Conservation (phyloP, 257 asterid genomes). For the Ehretia macrophylla region DNA sequence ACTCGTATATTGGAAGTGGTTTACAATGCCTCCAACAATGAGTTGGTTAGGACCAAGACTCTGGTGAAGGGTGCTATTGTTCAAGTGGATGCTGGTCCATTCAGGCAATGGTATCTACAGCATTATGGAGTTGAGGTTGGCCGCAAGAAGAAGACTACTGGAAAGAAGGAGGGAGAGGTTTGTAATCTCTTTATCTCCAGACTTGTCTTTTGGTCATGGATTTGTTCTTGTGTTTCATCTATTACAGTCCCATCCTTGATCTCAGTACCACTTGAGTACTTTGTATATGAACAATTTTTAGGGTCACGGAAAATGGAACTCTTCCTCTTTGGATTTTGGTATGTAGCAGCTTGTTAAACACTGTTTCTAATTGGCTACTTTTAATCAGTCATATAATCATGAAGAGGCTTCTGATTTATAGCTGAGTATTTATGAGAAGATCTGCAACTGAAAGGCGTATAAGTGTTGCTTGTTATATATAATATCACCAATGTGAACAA, state of each 20-base stretch:
- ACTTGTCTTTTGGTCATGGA: background rate
- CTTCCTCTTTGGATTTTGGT: too few relatives aligned
- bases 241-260: background rate
- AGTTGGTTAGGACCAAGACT: conserved; percentile 4
- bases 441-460: too few relatives aligned
- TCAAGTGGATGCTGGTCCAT: conserved; percentile 3
- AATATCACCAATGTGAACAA: too few relatives aligned
- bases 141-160: conserved; percentile 3
- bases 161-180: conserved; percentile 8
- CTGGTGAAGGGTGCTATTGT: conserved; percentile 3
- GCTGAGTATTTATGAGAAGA: too few relatives aligned
- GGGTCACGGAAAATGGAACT: too few relatives aligned
- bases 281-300: too few relatives aligned
- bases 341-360: too few relatives aligned
- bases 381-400: too few relatives aligned
- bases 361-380: too few relatives aligned
- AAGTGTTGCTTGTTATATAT: too few relatives aligned
- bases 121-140: conserved; percentile 1
- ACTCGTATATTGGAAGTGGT: conserved; percentile 1
- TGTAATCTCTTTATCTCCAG: background rate
- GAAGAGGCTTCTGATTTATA: too few relatives aligned
- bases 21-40: conserved; percentile 5
- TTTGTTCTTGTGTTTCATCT: background rate
- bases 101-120: conserved; percentile 3
- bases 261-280: too few relatives aligned